Evolutionary conservation across 352 stramenopile species (phyloP).

Genomic region (Pythium rishiriense): DNA sequence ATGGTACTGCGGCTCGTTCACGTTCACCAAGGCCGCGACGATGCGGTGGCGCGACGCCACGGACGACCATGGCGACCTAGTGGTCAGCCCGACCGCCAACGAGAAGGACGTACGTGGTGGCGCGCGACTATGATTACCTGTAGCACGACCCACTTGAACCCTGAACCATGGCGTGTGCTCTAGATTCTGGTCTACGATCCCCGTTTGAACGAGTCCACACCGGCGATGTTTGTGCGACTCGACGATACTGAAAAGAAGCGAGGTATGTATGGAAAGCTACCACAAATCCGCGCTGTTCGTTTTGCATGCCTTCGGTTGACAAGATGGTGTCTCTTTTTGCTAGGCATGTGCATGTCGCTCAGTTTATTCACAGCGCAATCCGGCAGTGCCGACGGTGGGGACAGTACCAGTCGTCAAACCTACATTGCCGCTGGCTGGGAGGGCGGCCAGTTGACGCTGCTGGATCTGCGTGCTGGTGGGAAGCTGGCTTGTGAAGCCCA

Average conservation of each 20-base stretch:
- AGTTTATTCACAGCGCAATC: constrained; percentile 31
- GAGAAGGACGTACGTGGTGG: constrained; percentile 32
- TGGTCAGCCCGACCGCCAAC: constrained; percentile 25
- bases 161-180: too few relatives aligned
- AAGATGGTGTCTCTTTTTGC: neutral
- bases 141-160: too few relatives aligned
- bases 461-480: constrained; percentile 57
- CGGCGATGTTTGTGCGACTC: constrained; percentile 21
- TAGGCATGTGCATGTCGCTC: constrained; percentile 51
- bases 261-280: too few relatives aligned
- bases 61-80: constrained; percentile 6
- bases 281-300: neutral
- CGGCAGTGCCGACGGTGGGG: constrained; percentile 4
- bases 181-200: constrained; percentile 31
- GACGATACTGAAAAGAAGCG: constrained; percentile 20
- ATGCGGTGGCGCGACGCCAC: constrained; percentile 21
- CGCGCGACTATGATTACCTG: too few relatives aligned
- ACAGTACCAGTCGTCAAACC: constrained; percentile 9
- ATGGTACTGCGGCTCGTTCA: constrained; percentile 36
- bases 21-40: constrained; percentile 35
- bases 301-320: neutral
- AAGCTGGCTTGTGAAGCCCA: constrained; percentile 53
- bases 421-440: constrained; percentile 72
- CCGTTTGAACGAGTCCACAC: constrained; percentile 13
- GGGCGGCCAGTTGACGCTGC: constrained; percentile 62